A percentile compares a stretch with the other conserved stretches of the same genome.
phyloP scores from a whole-genome alignment of 129 eudicot species.

The Flaveria ramosissima region DNA sequence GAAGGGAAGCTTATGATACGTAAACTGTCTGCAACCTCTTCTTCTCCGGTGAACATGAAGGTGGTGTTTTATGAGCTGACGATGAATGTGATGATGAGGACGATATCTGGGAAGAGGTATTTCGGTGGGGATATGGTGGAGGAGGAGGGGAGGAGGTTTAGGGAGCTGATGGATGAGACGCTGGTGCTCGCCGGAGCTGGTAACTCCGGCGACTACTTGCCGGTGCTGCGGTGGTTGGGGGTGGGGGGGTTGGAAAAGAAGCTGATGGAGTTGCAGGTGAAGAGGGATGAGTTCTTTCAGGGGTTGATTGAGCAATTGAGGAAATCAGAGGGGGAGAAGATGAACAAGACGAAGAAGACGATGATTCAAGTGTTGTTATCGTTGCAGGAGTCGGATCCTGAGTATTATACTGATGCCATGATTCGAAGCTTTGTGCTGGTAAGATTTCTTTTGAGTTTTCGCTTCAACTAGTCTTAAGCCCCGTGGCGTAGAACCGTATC shows the following conservation, averaged over 20 bases:
- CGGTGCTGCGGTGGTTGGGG: neutral
- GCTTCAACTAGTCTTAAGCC: too few species aligned
- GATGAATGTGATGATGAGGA: neutral
- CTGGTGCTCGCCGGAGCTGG: neutral
- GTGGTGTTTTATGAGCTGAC: neutral
- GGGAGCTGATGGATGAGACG: neutral
- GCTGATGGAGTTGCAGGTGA: constrained; percentile 6
- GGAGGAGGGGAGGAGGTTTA: neutral
- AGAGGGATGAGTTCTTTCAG: constrained; percentile 28
- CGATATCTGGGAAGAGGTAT: neutral
- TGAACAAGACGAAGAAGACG: constrained; percentile 28
- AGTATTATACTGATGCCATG: constrained; percentile 34
- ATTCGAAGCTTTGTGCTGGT: constrained; percentile 39
- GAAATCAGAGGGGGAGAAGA: neutral
- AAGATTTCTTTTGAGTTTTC: neutral
- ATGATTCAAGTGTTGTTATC: constrained; percentile 37
- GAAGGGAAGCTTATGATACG: neutral
- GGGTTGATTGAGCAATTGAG: constrained; percentile 33
- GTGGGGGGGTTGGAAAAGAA: neutral
- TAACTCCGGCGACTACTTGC: neutral
- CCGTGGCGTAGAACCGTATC: too few species aligned
- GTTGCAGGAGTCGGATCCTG: constrained; percentile 39
- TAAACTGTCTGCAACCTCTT: neutral
- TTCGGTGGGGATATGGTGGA: neutral
- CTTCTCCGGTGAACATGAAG: neutral